Conservation (phyloP, 2,329 filamentous ascomycete genomes). For the Elsinoe fawcettii region DNA sequence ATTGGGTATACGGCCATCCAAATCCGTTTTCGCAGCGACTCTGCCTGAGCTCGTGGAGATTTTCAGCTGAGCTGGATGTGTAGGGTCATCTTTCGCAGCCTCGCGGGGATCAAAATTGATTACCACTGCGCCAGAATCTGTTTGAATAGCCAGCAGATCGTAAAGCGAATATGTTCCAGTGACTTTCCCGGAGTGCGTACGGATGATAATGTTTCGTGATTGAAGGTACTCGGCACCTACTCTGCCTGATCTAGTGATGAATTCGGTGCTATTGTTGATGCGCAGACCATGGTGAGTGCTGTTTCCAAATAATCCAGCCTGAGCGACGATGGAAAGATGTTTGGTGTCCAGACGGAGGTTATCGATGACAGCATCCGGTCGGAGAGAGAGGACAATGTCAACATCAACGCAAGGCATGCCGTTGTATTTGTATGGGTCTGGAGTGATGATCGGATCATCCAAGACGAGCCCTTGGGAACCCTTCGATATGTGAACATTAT, state of each 20-base stretch:
- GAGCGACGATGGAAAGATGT: constrained; percentile 1
- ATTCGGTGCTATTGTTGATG: not conserved
- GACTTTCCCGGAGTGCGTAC: constrained; percentile 10
- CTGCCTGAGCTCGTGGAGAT: not conserved
- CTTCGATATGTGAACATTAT: not conserved
- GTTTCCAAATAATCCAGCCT: constrained; percentile 5
- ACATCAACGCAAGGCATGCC: constrained; percentile 1
- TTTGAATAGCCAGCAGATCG: constrained; percentile 2
- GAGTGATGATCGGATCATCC: not conserved
- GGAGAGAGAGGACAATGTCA: constrained; percentile 9
- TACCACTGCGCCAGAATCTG: constrained; percentile 1
- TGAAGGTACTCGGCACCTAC: not conserved
- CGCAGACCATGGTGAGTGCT: not conserved
- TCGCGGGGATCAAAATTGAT: constrained; percentile 1
- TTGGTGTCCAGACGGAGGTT: not conserved
- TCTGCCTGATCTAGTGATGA: not conserved
- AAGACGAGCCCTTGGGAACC: not conserved
- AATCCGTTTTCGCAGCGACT: not conserved
- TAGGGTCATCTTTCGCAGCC: constrained; percentile 2
- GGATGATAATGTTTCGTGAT: not conserved
- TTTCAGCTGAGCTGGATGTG: not conserved
- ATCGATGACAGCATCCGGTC: not conserved
- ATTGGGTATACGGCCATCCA: not conserved
- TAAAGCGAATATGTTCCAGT: constrained; percentile 8
- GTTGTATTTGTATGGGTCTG: constrained; percentile 3